Evolutionary conservation across 1,139 yeast genomes (phyloP), one percentile per base, ranked within the genome.

Genomic region (Candida sp.): DNA sequence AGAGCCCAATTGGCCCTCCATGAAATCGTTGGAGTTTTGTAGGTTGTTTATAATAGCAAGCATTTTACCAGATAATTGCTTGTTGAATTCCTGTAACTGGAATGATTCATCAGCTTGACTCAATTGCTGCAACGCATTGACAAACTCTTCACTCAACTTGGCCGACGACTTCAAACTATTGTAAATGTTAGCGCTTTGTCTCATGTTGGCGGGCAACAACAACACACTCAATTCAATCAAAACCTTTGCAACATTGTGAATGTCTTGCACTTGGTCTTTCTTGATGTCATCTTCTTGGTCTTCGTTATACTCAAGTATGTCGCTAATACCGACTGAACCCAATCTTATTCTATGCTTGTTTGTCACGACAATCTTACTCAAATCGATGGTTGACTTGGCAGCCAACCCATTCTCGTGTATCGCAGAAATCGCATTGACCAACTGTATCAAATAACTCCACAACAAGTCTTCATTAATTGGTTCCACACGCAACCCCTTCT

Each of bases 381-480:
- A 77, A 54, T 87, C 85, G 17, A 90, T 62, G 5, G 80, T 66
- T 0, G 83, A 70, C 47, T 96, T 80, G 1, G 90, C 86, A 1
- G 87, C 83, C 46, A 93, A 72, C 0, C 81, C 83, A 22, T 75
- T 73, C 3, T 74, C 74, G 68, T 93, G 98, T 9, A 88, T 79
- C 3, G 80, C 76, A 22, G 75, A 68, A 42, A 92, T 65, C 0
- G 92, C 97, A 59, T 83, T 81, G 7, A 87, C 74, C 32, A 94
- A 68, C 69, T 94, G 98, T 26, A 86, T 78, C 49, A 89, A 69
- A 62, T 90, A 90, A 34, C 72, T 70, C 98, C 98, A 93, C 49
- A 94, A 68, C 23, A 82, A 64, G 17, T 84, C 81, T 63, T 88
- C 94, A 0, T 87, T 83, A 3, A 90, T 70, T 3, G 75, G 73